Conservation (phyloP, 805 yeast species). For the Wickerhamiella allomyrinae region DNA sequence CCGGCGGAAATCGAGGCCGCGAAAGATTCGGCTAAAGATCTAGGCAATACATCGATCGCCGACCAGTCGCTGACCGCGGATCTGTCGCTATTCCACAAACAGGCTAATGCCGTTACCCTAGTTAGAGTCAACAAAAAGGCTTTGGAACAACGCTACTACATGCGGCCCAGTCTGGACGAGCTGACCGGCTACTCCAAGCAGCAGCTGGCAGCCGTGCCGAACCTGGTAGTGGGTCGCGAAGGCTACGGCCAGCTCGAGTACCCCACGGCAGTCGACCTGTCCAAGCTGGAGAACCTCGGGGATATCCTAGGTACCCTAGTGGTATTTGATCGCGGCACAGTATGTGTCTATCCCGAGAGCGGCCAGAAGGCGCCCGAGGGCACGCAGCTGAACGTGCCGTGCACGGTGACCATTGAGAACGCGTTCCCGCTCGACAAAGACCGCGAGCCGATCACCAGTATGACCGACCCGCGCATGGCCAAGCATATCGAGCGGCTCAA, state of each 20-base stretch:
- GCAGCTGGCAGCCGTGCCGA: constrained; percentile 43
- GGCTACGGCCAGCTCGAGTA: constrained; percentile 61
- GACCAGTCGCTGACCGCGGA: neutral
- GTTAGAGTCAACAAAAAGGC: constrained; percentile 18
- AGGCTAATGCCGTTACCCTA: constrained; percentile 10
- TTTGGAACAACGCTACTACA: constrained; percentile 52
- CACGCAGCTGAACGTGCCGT: constrained; percentile 64
- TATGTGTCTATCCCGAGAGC: constrained; percentile 58
- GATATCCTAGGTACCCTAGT: constrained; percentile 52
- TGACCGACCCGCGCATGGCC: constrained; percentile 47
- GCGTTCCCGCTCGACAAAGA: constrained; percentile 55
- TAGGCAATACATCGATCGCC: neutral
- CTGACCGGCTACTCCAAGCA: constrained; percentile 39
- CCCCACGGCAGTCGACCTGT: constrained; percentile 61
- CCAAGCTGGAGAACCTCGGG: constrained; percentile 42
- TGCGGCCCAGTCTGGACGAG: constrained; percentile 53
- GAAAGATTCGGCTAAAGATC: neutral
- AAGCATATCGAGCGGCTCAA: constrained; percentile 32
- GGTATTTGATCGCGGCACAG: constrained; percentile 43
- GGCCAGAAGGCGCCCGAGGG: constrained; percentile 44
- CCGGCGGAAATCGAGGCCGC: neutral
- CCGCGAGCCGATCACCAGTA: constrained; percentile 52
- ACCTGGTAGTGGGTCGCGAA: constrained; percentile 59
- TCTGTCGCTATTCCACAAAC: constrained; percentile 8
- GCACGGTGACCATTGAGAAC: constrained; percentile 55